phyloP scores from a whole-genome alignment of 2,329 filamentous ascomycete species.

The Fusarium albosuccineum region DNA sequence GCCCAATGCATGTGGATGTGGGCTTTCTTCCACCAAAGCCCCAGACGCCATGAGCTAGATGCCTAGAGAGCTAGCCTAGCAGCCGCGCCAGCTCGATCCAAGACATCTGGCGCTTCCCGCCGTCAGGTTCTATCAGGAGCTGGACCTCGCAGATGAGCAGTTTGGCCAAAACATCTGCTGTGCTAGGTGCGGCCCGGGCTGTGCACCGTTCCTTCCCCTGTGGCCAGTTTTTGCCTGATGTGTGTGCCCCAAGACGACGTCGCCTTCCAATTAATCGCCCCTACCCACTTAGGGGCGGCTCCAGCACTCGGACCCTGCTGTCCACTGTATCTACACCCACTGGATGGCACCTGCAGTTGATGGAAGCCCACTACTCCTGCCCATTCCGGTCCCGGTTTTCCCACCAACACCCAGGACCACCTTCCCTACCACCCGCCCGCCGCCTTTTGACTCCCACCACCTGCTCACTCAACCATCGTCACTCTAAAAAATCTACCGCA shows the following conservation, averaged over 20 bases:
- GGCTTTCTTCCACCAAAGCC: not conserved
- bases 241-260: constrained; percentile 4
- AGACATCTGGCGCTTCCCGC: not conserved
- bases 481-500: constrained; percentile 15
- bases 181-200: constrained; percentile 6
- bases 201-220: not conserved
- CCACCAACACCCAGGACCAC: constrained; percentile 33
- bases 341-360: constrained; percentile 9
- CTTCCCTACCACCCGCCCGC: constrained; percentile 28
- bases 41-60: not conserved
- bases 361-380: constrained; percentile 12
- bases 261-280: constrained; percentile 11
- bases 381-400: constrained; percentile 45
- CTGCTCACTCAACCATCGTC: constrained; percentile 27
- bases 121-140: not conserved
- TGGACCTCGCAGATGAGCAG: not conserved
- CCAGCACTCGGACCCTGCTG: constrained; percentile 5
- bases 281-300: constrained; percentile 2
- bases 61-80: not conserved
- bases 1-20: constrained; percentile 1
- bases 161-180: not conserved
- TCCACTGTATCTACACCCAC: constrained; percentile 4
- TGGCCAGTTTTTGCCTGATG: constrained; percentile 16
- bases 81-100: constrained; percentile 8
- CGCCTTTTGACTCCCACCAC: constrained; percentile 31